phyloP scores from a whole-genome alignment of 2,329 filamentous ascomycete genomes.

The Neobulgaria alba region DNA sequence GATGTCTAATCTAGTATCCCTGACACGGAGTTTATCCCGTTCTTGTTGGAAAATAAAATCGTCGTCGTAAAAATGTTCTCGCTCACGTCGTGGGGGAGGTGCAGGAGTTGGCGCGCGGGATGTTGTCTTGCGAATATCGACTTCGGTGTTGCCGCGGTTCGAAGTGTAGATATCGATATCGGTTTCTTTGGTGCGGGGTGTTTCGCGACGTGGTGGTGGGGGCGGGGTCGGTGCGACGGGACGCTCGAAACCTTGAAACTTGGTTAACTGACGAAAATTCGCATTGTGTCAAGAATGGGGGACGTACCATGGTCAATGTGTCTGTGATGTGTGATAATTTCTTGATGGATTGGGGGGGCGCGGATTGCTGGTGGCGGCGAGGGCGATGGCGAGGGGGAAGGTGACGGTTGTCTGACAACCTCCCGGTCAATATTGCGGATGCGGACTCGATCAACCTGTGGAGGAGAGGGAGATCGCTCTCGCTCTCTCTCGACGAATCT shows the following conservation, averaged over 20 bases:
- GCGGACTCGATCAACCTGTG: conserved; percentile 23
- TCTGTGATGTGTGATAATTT: conserved; percentile 73
- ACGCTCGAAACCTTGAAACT: conserved; percentile 22
- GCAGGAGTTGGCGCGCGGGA: conserved; percentile 13
- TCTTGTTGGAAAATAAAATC: conserved; percentile 53
- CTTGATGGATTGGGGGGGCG: conserved; percentile 74
- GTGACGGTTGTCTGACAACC: conserved; percentile 12
- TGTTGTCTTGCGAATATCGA: conserved; percentile 38
- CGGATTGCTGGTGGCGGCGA: conserved; percentile 47
- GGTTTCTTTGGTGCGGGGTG: conserved; percentile 34
- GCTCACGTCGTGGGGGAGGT: conserved; percentile 17
- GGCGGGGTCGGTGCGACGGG: conserved; percentile 20
- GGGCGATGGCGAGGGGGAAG: conserved; percentile 22
- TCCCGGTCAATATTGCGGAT: conserved; percentile 20
- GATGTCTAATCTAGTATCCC: conserved; percentile 28
- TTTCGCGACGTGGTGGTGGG: conserved; percentile 24
- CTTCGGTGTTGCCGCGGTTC: conserved; percentile 42
- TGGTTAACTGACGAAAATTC: not conserved
- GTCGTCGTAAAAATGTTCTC: conserved; percentile 49
- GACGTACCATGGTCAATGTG: conserved; percentile 76
- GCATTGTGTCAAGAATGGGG: conserved; percentile 7
- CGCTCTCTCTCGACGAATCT: conserved; percentile 23
- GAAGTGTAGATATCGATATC: conserved; percentile 54
- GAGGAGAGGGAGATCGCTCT: conserved; percentile 22
- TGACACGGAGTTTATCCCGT: conserved; percentile 27